A percentile compares a stretch with the other conserved stretches of the same genome.
Evolutionary conservation across 2,329 filamentous ascomycete species (phyloP).

Genomic region (Xylaria polymorpha): DNA sequence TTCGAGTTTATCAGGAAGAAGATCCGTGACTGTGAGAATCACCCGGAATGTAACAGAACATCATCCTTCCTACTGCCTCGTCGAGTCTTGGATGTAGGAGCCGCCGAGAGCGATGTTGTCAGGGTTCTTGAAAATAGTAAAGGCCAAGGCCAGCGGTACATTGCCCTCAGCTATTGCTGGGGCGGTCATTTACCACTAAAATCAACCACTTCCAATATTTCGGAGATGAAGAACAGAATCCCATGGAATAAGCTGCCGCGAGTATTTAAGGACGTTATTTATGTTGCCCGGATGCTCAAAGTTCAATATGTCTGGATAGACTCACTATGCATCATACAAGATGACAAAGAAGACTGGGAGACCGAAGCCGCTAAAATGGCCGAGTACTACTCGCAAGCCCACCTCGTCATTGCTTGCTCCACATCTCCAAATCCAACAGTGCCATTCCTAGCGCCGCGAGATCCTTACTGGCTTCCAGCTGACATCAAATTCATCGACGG

Average conservation of each 20-base stretch:
- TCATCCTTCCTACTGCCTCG: conserved; percentile 5
- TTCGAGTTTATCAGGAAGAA: conserved; percentile 15
- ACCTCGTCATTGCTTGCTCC: conserved; percentile 15
- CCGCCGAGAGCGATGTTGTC: not conserved
- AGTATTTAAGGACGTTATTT: conserved; percentile 8
- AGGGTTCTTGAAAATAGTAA: conserved; percentile 8
- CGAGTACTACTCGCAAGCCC: conserved; percentile 15
- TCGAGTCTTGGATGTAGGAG: conserved; percentile 13
- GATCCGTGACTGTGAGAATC: conserved; percentile 19
- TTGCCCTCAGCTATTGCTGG: conserved; percentile 21
- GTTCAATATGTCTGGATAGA: conserved; percentile 14
- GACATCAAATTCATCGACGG: conserved; percentile 4
- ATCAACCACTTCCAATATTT: conserved; percentile 13
- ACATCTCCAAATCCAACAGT: conserved; percentile 15
- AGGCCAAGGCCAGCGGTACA: not conserved
- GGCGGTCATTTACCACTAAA: conserved; percentile 15
- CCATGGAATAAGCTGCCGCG: not conserved
- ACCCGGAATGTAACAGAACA: not conserved
- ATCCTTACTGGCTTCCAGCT: conserved; percentile 13
- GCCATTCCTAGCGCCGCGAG: conserved; percentile 13
- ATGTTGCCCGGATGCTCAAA: not conserved
- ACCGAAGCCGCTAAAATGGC: conserved; percentile 16
- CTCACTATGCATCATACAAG: too few relatives aligned
- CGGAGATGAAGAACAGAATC: not conserved
- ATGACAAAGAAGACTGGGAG: conserved; percentile 7